Percentiles rank a stretch among this genome's conserved stretches.
These are phyloP conservation scores for Termitomyces sp. DNA, from an alignment of 768 basidiomycete species.

Conservation along the genomic window DNA sequence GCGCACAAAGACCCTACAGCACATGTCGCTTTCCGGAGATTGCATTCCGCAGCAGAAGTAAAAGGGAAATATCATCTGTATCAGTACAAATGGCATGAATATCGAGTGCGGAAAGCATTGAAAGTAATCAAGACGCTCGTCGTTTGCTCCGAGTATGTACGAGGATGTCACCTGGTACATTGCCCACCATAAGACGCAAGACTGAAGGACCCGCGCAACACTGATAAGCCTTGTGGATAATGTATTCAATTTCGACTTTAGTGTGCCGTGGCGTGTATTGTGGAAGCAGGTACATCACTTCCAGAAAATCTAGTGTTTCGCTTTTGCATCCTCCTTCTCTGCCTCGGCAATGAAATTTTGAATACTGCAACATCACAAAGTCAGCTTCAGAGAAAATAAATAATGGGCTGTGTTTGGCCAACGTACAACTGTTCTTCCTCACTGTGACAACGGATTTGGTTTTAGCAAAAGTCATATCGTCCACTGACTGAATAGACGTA, in stretches of 20 bases:
- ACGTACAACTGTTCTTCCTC: conserved; percentile 86
- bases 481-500: conserved; percentile 29
- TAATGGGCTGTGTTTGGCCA: background rate
- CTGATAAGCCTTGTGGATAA: background rate
- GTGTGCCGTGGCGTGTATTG: conserved; percentile 7
- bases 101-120: background rate
- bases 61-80: too few species aligned
- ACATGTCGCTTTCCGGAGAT: background rate
- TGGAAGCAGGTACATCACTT: conserved; percentile 6
- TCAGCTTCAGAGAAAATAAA: conserved; percentile 14
- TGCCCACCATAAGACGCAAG: background rate
- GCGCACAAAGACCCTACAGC: background rate
- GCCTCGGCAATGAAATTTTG: conserved; percentile 77
- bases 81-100: background rate
- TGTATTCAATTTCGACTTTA: conserved; percentile 3
- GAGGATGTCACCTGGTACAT: background rate
- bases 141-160: background rate
- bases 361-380: conserved; percentile 56
- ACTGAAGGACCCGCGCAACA: background rate
- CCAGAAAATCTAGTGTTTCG: conserved; percentile 38
- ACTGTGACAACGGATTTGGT: conserved; percentile 31
- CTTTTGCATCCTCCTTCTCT: conserved; percentile 61
- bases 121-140: background rate
- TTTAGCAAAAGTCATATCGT: conserved; percentile 1
- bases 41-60: background rate